Base-by-base conservation (phyloP, 139 green algal genomes). In the Tetradesmus obliquus region DNA sequence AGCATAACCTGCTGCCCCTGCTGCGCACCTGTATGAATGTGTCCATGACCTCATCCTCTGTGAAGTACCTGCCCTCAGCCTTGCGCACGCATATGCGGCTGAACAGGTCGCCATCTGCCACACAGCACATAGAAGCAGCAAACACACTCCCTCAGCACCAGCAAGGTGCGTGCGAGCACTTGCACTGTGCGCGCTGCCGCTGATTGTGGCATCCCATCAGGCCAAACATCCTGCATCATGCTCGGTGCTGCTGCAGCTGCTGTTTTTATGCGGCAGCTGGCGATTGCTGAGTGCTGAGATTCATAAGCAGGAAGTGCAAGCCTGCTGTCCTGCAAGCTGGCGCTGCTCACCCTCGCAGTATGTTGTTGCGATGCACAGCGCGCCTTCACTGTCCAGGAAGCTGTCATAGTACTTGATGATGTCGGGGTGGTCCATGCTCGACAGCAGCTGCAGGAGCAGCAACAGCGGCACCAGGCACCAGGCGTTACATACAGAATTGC, bases 11-110 rank as follows among this genome's bases (percentile, higher is more conserved):
- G 57, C 83, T 51, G 53, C 10, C 55, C 62, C n/a, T 9, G 62
- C 4, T 82, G 32, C 10, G 12, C 45, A 96, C 94, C 94, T 97
- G 95, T 3, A 97, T 84, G 72, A 97, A 97, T 72, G 95, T 94
- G 83, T 97, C 92, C 95, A 97, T 96, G 66, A 97, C 84, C 82
- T 96, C 94, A 6, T 94, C 69, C 87, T 97, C 95, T 17, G 79
- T 88, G 86, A 96, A 96, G 32, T 93, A 94, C 55, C 54, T 51
- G 45, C 80, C 58, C 22, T 87, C 69, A 12, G 88, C 80, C 0
- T 83, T 82, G 3, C 92, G 87, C 66, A 91, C 86, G 4, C 93
- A 60, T 3, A 95, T 95, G 1, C 57, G 12, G 22, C 57, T 90
- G 91, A 95, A 95, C 13, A 96, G 80, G 82, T 96, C 93, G 6